Base-by-base conservation (phyloP, 176 grass and related monocot genomes). In the Aegilops umbellulata region DNA sequence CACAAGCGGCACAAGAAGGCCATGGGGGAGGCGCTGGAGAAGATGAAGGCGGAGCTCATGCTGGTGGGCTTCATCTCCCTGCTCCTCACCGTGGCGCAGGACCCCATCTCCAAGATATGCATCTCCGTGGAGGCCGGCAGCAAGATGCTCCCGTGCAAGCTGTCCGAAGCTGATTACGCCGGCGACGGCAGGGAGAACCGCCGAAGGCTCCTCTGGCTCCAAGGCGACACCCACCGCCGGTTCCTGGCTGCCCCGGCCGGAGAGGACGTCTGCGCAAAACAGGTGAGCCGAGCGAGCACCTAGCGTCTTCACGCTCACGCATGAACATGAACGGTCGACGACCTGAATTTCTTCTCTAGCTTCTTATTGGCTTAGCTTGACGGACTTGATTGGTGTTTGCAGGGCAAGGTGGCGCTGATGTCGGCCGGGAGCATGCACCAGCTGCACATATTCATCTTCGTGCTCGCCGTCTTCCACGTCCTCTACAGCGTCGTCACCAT, bases 21-120 rank as follows among this genome's bases (percentile, higher is more conserved):
- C 74, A 35, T 98, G 91, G 41, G 4, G 10, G 95, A 98, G 86
- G 95, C 95, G 78, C 87, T 95, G 31, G 95, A 93, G 77, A 95
- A 98, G 83, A 91, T 98, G 39, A 95, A 98, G 93, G 90, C 95
- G 95, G 95, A 98, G 83, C 26, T 95, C 80, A 95, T 98, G 95
- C 81, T 95, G 4, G 76, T 97, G 47, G 95, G 95, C 20, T 97
- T 97, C 85, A 91, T 97, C 32, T 97, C 95, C 15, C 85, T 98
- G 51, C 91, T 98, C 34, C 95, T 98, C 76, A 91, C 89, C 26
- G 86, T 92, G 22, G 80, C 85, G 5, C 93, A 95, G 65, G 25
- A 17, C 4, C 84, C 83, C 44, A 93, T 51, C 61, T 65, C 91
- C 53, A 87, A 80, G 61, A 98, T 98, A 68, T 98, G 95, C 38